Base-by-base conservation (phyloP, 352 stramenopile genomes). In the Phytophthora nicotianae region DNA sequence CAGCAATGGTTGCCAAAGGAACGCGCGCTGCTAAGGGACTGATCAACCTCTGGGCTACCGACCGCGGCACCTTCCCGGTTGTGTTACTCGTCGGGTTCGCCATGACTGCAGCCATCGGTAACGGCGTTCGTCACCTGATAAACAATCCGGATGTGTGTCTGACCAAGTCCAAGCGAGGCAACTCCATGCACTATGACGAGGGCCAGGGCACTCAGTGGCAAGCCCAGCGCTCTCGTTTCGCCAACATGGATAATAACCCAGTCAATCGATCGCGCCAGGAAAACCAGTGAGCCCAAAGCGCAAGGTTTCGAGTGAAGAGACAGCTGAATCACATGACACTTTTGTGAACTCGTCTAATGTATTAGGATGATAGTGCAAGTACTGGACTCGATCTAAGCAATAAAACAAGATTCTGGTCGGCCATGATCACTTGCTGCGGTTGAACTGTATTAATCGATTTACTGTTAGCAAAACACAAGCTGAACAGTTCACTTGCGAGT, bases 221-320 rank as follows among this genome's bases (percentile, higher is more conserved):
- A 16, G 51, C 62, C 50, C 68, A 62, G 23, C 77, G 77, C 48
- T 81, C 80, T 72, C 65, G 66, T 43, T 74, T 80, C 40, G 77
- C 77, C 47, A 81, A 81, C 62, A 70, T 82, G 48, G 70, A 67
- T 47, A 70, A 74, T 50, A 86, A 83, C 57, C 48, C 74, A 37
- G 82, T 86, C 65, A 85, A 87, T 62, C 78, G 84, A 70, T 88
- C 78, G 23, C 71, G 26, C 42, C 73, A 77, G 9, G 75, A 81
- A 63, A 85, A 85, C 70, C 63, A 79, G 56, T 33, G 27, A 9
- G 27, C 1, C 27, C 11, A 33, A 33, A 33, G 27, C 27, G 27
- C 11, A 33, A 29, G 24, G 5, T 9, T 33, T 33, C 9, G 5
- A 16, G 27, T 29, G 7, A 7, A 29, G 24, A 7, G n/a, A n/a